phyloP scores from a whole-genome alignment of 2,329 filamentous ascomycete genomes.

The Ustilaginoidea virens region DNA sequence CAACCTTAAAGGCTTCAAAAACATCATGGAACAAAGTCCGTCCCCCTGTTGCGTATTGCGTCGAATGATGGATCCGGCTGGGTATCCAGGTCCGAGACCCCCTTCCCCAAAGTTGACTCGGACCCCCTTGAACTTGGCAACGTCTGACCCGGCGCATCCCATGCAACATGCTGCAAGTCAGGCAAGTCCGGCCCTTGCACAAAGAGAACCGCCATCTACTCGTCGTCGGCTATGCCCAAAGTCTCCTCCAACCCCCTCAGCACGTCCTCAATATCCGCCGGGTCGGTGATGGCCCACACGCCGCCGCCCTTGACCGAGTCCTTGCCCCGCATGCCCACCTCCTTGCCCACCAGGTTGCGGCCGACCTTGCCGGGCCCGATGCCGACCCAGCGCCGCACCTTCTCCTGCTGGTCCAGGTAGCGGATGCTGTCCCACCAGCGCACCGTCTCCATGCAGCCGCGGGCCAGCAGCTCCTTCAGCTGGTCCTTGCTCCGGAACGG shows the following conservation, averaged over 20 bases:
- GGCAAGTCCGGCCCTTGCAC: no score
- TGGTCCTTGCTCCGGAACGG: conserved; percentile 62
- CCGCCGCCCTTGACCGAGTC: conserved; percentile 75
- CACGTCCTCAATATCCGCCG: conserved; percentile 57
- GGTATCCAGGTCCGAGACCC: no score
- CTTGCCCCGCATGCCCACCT: conserved; percentile 72
- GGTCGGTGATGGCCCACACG: conserved; percentile 82
- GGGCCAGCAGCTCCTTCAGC: conserved; percentile 62
- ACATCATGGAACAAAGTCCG: no score
- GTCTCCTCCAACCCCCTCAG: conserved; percentile 51
- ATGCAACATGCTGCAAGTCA: no score
- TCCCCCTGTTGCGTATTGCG: no score
- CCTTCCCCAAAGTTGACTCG: no score
- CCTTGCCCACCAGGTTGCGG: conserved; percentile 83
- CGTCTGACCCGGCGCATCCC: no score
- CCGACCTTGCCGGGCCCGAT: conserved; percentile 91
- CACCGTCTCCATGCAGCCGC: conserved; percentile 82
- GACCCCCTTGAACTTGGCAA: no score
- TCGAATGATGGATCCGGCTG: no score
- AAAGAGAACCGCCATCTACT: conserved; percentile 15
- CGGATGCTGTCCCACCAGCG: conserved; percentile 88
- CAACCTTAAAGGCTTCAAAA: no score
- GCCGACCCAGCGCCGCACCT: conserved; percentile 74
- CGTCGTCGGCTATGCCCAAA: conserved; percentile 33
- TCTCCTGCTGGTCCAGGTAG: conserved; percentile 72